Evolutionary conservation across 2,329 filamentous ascomycete genomes (phyloP).

Genomic region (Daldinia eschscholtzii): DNA sequence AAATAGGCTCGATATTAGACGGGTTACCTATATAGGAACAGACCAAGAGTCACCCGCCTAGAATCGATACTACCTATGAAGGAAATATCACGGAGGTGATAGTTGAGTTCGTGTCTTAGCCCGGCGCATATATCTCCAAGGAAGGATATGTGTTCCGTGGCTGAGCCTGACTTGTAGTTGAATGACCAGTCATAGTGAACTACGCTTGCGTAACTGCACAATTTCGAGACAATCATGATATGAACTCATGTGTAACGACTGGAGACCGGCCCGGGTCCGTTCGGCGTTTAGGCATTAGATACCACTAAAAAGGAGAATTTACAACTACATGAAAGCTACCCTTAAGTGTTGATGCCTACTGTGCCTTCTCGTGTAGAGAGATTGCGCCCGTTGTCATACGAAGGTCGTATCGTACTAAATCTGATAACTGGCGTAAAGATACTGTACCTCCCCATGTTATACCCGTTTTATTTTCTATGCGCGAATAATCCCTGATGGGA

Average conservation of each 20-base stretch:
- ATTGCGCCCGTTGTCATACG: neutral
- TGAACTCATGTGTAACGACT: slow-evolving; percentile 4
- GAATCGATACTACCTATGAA: slow-evolving; percentile 33
- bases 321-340: neutral
- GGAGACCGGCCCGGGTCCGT: neutral
- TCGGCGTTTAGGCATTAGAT: slow-evolving; percentile 23
- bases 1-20: slow-evolving; percentile 61
- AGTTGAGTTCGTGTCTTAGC: slow-evolving; percentile 22
- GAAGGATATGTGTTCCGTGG: slow-evolving; percentile 22
- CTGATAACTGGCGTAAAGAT: neutral
- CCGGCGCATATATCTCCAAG: neutral
- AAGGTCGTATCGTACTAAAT: neutral
- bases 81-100: slow-evolving; percentile 21
- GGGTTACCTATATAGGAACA: slow-evolving; percentile 44
- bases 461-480: neutral
- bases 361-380: slow-evolving; percentile 4
- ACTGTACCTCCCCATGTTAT: neutral
- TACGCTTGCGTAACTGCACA: neutral
- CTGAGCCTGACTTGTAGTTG: slow-evolving; percentile 18
- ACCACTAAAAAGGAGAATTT: slow-evolving; percentile 7
- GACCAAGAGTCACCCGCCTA: slow-evolving; percentile 16
- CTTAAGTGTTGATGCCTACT: neutral
- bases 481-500: neutral
- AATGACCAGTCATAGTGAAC: slow-evolving; percentile 4
- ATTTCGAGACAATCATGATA: slow-evolving; percentile 3